These are phyloP conservation scores for Coemansia furcata DNA, from an alignment of 192 early-diverging fungal species.

Conservation along the genomic window DNA sequence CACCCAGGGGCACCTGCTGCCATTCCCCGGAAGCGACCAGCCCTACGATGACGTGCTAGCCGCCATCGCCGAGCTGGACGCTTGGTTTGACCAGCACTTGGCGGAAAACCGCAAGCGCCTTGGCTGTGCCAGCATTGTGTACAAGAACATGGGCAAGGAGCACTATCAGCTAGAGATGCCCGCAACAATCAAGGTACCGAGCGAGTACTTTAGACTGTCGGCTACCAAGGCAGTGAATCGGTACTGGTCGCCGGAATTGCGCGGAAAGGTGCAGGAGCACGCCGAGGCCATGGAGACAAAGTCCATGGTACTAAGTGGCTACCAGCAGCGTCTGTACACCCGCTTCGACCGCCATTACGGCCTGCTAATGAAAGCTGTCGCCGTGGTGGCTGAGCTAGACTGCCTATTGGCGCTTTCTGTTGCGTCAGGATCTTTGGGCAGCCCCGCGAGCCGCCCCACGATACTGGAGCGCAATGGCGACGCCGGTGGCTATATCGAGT, in stretches of 20 bases:
- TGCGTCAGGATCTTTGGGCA: conserved; percentile 66
- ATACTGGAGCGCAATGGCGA: conserved; percentile 61
- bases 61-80: conserved; percentile 60
- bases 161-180: conserved; percentile 92
- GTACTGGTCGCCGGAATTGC: conserved; percentile 76
- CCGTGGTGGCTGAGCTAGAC: conserved; percentile 82
- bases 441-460: conserved; percentile 81
- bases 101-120: conserved; percentile 62
- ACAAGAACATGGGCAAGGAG: conserved; percentile 94
- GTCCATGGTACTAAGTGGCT: conserved; percentile 69
- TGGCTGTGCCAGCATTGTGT: conserved; percentile 68
- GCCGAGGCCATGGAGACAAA: conserved; percentile 82
- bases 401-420: conserved; percentile 74
- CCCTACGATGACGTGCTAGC: conserved; percentile 73
- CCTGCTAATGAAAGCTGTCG: conserved; percentile 67
- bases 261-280: conserved; percentile 64
- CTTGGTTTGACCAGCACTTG: conserved; percentile 66
- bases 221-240: conserved; percentile 78
- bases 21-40: conserved; percentile 68
- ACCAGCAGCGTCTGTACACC: conserved; percentile 71
- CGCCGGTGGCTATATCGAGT: conserved; percentile 68
- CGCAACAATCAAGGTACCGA: conserved; percentile 68
- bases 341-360: conserved; percentile 82
- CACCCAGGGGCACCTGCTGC: conserved; percentile 62
- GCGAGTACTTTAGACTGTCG: conserved; percentile 72